Evolutionary conservation across 2,329 filamentous ascomycete genomes (phyloP).

Genomic region (Claviceps capensis): DNA sequence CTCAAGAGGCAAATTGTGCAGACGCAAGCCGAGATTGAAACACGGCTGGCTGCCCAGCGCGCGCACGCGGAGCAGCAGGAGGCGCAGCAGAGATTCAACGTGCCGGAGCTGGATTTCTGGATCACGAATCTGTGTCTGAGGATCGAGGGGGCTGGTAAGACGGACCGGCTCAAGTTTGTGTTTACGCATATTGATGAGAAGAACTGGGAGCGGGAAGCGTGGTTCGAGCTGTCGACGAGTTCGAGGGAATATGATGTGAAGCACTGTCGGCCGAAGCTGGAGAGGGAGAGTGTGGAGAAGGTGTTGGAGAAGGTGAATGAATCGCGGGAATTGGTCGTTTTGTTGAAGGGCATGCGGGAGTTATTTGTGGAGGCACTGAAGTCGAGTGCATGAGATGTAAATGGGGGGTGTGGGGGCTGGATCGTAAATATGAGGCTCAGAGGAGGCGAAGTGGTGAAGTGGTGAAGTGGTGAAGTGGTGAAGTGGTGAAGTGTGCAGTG

Average conservation of each 20-base stretch:
- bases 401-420: too few relatives aligned
- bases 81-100: conserved; percentile 74
- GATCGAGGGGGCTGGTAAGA: conserved; percentile 76
- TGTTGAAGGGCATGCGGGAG: conserved; percentile 73
- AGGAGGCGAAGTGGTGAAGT: background rate
- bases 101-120: conserved; percentile 93
- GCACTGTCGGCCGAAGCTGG: conserved; percentile 69
- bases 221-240: conserved; percentile 80
- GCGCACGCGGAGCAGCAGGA: conserved; percentile 63
- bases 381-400: conserved; percentile 9
- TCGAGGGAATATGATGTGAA: conserved; percentile 75
- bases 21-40: conserved; percentile 56
- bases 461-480: too few relatives aligned
- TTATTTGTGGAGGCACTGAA: conserved; percentile 58
- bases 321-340: conserved; percentile 52
- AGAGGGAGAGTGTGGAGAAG: conserved; percentile 61
- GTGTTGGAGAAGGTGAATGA: conserved; percentile 74
- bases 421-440: background rate
- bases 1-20: conserved; percentile 50
- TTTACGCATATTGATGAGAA: conserved; percentile 78
- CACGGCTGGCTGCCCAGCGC: conserved; percentile 55
- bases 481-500: background rate
- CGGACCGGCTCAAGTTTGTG: conserved; percentile 79
- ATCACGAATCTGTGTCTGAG: conserved; percentile 76
- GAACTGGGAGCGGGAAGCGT: conserved; percentile 79